These are phyloP conservation scores for Fusarium temperatum DNA, from an alignment of 2,329 filamentous ascomycete species.

Conservation along the genomic window DNA sequence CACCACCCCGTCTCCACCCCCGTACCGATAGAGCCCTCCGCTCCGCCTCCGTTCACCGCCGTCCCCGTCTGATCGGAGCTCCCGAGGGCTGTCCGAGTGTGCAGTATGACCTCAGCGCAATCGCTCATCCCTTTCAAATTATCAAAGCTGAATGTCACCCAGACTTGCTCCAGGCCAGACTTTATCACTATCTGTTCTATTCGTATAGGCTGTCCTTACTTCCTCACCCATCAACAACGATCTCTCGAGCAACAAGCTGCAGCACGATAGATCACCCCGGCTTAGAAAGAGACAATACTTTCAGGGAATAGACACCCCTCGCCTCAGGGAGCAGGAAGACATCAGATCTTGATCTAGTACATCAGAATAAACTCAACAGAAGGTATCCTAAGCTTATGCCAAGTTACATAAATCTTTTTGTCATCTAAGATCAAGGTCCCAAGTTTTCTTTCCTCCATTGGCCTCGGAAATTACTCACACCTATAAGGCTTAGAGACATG, in stretches of 20 bases:
- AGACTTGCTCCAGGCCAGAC: not conserved
- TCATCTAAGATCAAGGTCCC: not conserved
- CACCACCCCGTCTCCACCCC: conserved; percentile 28
- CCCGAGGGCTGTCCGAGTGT: conserved; percentile 15
- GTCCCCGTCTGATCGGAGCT: conserved; percentile 34
- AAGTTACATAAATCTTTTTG: not conserved
- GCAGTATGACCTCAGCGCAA: conserved; percentile 9
- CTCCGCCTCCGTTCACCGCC: conserved; percentile 41
- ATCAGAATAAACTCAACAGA: not conserved
- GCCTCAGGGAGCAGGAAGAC: not conserved
- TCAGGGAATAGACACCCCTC: not conserved
- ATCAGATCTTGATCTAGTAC: not conserved
- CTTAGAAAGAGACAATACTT: not conserved
- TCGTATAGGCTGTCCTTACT: not conserved
- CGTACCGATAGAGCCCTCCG: conserved; percentile 38
- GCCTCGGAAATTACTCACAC: not conserved
- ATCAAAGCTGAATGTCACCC: not conserved
- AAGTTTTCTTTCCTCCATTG: not conserved
- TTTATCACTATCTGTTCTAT: not conserved
- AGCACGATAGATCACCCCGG: not conserved
- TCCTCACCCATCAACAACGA: not conserved
- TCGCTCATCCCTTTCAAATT: not conserved
- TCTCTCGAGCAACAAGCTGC: not conserved
- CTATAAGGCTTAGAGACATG: not conserved
- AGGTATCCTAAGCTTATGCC: not conserved